Evolutionary conservation across 345 rosid genomes (phyloP), one percentile per base, ranked within the genome.

Genomic region (Jatropha curcas): DNA sequence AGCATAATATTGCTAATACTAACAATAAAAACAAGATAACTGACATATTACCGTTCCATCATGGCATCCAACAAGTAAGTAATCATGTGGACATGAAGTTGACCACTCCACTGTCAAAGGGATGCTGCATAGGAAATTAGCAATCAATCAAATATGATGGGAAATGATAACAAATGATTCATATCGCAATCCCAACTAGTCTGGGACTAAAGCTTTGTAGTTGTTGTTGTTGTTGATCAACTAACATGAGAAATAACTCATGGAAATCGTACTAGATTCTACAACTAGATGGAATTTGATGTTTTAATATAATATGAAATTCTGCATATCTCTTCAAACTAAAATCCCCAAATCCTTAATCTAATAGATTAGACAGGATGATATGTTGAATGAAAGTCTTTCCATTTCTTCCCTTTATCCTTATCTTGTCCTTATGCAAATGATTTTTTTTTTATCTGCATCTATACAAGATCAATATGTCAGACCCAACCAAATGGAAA

Each of bases 51-150:
- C 99, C 82, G 82, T 87, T 80, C 98, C 98, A 78, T 92, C 98
- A 70, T 95, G 98, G 86, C 98, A 92, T 65, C 99, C 99, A 78
- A 84, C 98, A 72, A 92, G 92, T 61, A 95, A 82, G 80, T 82
- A 87, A 76, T 95, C 92, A 70, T 89, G 86, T 55, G 86, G 88
- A 27, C 74, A 77, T 56, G 77, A 74, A 71, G 86, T 74, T 61
- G 96, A 94, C 98, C 98, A 92, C 82, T 94, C 97, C 76, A 92
- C 82, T 59, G 95, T 87, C 82, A 90, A 81, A 65, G 98, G 97
- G 59, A 92, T 86, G 86, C 97, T 92, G 89, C 74, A 74, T 16
- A 46, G 74, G 59, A 34, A 62, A 72, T 81, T 69, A 87, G 75
- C n/a, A 66, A 60, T 25, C 41, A 28, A 73, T 55, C 57, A 64